phyloP scores from a whole-genome alignment of 75 land plant genomes.

The Gnetum montanum region DNA sequence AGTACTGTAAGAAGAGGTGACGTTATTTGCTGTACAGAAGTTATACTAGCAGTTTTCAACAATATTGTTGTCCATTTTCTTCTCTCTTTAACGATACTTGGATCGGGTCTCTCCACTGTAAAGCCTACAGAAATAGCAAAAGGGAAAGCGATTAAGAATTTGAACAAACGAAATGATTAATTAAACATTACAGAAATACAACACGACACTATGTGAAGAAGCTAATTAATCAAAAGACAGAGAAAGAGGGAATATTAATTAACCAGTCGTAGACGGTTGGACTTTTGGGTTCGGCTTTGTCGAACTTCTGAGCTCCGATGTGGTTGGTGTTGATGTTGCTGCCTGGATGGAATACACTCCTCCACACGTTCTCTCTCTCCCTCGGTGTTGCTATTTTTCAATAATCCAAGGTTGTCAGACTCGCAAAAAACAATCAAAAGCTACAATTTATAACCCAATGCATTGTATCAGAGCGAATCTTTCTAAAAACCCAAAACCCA shows the following conservation, averaged over 20 bases:
- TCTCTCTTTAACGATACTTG: background rate
- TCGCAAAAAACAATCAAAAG: too few relatives aligned
- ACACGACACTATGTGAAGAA: too few relatives aligned
- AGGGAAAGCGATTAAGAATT: background rate
- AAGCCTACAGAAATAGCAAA: background rate
- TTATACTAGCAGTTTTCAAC: too few relatives aligned
- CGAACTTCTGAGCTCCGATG: constrained; percentile 54
- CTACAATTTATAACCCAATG: too few relatives aligned
- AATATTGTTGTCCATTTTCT: too few relatives aligned
- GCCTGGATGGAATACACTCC: constrained; percentile 88
- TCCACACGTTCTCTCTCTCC: constrained; percentile 65
- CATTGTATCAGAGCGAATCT: too few relatives aligned
- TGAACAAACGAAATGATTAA: background rate
- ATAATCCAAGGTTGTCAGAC: constrained; percentile 27
- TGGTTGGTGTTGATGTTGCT: constrained; percentile 54
- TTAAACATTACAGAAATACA: background rate
- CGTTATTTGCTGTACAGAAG: too few relatives aligned
- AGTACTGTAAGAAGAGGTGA: too few relatives aligned
- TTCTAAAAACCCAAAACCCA: too few relatives aligned
- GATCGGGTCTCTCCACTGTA: background rate
- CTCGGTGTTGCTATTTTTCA: constrained; percentile 18
- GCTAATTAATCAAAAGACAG: background rate
- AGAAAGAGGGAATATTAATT: background rate
- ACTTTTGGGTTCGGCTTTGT: constrained; percentile 30
- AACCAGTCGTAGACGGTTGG: constrained; percentile 5